Conservation (phyloP, 1,139 yeast species). For the Suzukiozyma palmioleophila region DNA sequence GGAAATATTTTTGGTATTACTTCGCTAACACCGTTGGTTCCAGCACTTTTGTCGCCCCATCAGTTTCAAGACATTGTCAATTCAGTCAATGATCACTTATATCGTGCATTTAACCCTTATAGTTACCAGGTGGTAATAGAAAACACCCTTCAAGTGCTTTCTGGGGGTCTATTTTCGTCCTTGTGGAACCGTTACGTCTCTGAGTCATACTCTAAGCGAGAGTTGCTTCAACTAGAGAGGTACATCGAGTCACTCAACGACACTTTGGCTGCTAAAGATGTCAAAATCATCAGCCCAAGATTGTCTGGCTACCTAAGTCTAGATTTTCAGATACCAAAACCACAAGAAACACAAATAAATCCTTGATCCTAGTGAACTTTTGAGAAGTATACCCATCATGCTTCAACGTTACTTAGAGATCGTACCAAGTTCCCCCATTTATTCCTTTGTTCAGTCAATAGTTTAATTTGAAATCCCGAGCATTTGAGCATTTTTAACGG, state of each 20-base stretch:
- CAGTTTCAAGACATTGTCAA: constrained; percentile 40
- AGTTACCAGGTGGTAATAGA: constrained; percentile 33
- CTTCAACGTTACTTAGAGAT: too few relatives aligned
- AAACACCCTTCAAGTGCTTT: constrained; percentile 41
- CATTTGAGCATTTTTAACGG: too few relatives aligned
- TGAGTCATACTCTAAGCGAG: constrained; percentile 22
- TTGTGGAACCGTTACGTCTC: constrained; percentile 14
- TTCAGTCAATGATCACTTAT: constrained; percentile 41
- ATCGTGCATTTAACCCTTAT: constrained; percentile 37
- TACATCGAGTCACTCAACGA: constrained; percentile 43
- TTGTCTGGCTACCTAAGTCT: constrained; percentile 47
- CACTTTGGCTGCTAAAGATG: constrained; percentile 16
- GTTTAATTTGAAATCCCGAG: too few relatives aligned
- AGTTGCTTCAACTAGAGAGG: constrained; percentile 37
- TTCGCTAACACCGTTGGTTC: constrained; percentile 53
- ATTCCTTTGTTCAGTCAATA: too few relatives aligned
- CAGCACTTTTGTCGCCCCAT: constrained; percentile 27
- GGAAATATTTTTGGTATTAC: constrained; percentile 46
- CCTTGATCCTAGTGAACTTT: not conserved
- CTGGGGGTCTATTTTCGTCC: constrained; percentile 31
- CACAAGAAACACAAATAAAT: not conserved
- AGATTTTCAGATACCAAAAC: constrained; percentile 7
- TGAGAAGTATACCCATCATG: too few relatives aligned
- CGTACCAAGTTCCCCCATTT: too few relatives aligned
- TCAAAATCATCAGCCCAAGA: constrained; percentile 50